A percentile compares a stretch with the other conserved stretches of the same genome.
Conservation (phyloP, 2,329 filamentous ascomycete genomes). For the Talaromyces piceae region DNA sequence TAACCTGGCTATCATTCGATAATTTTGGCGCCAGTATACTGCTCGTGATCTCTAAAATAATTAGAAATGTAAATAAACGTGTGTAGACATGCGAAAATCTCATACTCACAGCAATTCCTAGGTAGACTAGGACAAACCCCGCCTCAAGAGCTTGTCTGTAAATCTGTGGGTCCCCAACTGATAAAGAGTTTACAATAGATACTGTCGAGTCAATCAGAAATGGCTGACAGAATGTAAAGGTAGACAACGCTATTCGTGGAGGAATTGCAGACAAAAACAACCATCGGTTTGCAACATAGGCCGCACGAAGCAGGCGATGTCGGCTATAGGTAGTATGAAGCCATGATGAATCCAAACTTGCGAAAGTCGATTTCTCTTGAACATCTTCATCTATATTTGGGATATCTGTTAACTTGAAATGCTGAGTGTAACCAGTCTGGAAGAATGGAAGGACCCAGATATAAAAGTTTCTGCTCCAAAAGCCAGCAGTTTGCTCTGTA, state of each 20-base stretch:
- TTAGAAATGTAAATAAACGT: background rate
- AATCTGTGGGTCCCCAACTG: slow-evolving; percentile 17
- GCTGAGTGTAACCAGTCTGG: slow-evolving; percentile 35
- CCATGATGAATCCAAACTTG: slow-evolving; percentile 22
- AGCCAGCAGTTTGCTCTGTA: slow-evolving; percentile 38
- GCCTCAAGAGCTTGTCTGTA: slow-evolving; percentile 37
- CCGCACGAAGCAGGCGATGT: slow-evolving; percentile 22
- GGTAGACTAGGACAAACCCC: slow-evolving; percentile 37
- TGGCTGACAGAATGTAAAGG: slow-evolving; percentile 31
- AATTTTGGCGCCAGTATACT: slow-evolving; percentile 35
- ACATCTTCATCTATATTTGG: slow-evolving; percentile 38
- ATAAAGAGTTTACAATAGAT: background rate
- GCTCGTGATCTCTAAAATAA: slow-evolving; percentile 27
- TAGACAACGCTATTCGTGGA: slow-evolving; percentile 25
- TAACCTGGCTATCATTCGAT: slow-evolving; percentile 36
- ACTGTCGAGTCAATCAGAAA: slow-evolving; percentile 31
- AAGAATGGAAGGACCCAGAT: slow-evolving; percentile 45
- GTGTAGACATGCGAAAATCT: background rate
- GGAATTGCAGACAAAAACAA: slow-evolving; percentile 25
- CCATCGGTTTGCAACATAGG: slow-evolving; percentile 25
- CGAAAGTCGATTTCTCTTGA: slow-evolving; percentile 31
- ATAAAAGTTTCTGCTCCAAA: slow-evolving; percentile 39
- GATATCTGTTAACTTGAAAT: slow-evolving; percentile 34
- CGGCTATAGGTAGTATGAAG: slow-evolving; percentile 23
- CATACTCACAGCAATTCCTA: slow-evolving; percentile 32